phyloP scores from a whole-genome alignment of 805 yeast species.

The Metschnikowia borealis region DNA sequence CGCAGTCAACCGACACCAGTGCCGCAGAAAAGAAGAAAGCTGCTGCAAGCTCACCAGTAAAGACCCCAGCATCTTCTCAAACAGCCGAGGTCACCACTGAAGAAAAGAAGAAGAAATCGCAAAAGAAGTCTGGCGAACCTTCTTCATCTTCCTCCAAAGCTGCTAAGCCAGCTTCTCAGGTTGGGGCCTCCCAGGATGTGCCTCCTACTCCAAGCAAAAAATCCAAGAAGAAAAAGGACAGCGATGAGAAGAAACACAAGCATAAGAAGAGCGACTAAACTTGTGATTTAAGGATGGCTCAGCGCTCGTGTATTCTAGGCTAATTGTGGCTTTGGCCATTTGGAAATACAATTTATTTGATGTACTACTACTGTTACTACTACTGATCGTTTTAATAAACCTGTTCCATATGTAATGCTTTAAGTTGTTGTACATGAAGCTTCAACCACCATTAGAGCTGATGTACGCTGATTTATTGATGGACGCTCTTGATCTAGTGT shows the following conservation, averaged over 20 bases:
- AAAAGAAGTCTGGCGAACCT: conserved; percentile 7
- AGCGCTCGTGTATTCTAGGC: conserved; percentile 3
- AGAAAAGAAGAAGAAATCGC: conserved; percentile 17
- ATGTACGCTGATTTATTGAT: background rate
- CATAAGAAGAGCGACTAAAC: conserved; percentile 17
- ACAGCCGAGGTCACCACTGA: background rate
- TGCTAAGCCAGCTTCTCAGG: background rate
- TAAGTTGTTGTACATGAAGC: background rate
- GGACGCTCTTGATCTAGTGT: conserved; percentile 27
- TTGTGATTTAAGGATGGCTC: background rate
- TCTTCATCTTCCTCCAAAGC: background rate
- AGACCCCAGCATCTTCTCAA: background rate
- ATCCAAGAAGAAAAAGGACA: conserved; percentile 18
- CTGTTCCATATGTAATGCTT: conserved; percentile 10
- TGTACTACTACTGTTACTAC: conserved; percentile 12
- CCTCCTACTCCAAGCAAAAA: conserved; percentile 13
- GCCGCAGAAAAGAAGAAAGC: background rate
- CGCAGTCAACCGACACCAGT: background rate
- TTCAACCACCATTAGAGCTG: background rate
- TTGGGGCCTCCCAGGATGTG: background rate
- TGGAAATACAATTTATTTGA: conserved; percentile 13
- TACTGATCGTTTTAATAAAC: conserved; percentile 1
- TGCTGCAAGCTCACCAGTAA: background rate
- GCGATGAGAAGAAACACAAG: conserved; percentile 12
- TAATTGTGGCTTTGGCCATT: conserved; percentile 1